phyloP scores from a whole-genome alignment of 441 rosid species.

The Eruca vesicaria region DNA sequence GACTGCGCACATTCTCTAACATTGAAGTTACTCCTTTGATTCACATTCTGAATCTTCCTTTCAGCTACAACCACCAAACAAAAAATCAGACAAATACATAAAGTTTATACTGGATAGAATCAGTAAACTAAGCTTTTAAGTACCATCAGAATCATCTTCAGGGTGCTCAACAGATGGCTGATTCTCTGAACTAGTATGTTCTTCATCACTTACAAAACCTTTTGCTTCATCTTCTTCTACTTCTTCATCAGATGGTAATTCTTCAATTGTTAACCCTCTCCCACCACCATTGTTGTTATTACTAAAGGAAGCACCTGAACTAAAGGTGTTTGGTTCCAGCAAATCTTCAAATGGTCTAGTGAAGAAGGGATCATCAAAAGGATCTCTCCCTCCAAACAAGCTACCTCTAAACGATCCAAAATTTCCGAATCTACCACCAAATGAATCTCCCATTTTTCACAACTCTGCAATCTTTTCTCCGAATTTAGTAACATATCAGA shows the following conservation, averaged over 20 bases:
- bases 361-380: conserved; percentile 76
- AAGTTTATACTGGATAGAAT: not conserved
- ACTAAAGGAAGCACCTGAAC: conserved; percentile 25
- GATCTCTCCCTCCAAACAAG: conserved; percentile 65
- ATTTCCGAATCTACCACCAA: conserved; percentile 43
- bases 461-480: conserved; percentile 41
- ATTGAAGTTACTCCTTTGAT: conserved; percentile 29
- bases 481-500: not conserved
- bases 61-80: conserved; percentile 36
- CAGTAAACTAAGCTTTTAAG: not conserved
- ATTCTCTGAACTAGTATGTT: conserved; percentile 21
- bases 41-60: conserved; percentile 38
- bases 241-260: conserved; percentile 57
- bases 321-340: conserved; percentile 32
- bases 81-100: conserved; percentile 4
- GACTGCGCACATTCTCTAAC: conserved; percentile 36
- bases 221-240: conserved; percentile 25
- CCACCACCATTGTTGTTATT: conserved; percentile 3
- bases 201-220: conserved; percentile 10
- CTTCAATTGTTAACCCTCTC: conserved; percentile 63
- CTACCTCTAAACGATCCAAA: conserved; percentile 41
- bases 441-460: conserved; percentile 40
- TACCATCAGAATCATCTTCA: conserved; percentile 60
- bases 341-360: conserved; percentile 52
- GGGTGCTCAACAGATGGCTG: conserved; percentile 76